phyloP scores from a whole-genome alignment of 225 moss, liverwort and hornwort species.

The Sphagnum tenellum region DNA sequence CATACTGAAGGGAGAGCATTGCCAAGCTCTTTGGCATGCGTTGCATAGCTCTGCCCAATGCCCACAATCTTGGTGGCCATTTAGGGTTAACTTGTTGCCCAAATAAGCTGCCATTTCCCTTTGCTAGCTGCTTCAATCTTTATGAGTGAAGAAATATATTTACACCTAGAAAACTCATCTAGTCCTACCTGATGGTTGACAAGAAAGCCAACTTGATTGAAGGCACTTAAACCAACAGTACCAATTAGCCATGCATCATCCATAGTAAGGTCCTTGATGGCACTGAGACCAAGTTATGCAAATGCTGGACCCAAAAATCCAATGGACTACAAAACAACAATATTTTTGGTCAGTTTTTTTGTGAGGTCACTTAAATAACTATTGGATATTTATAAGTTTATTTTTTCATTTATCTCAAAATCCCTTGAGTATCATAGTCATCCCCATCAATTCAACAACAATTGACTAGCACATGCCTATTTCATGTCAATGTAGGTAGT shows the following conservation, averaged over 20 bases:
- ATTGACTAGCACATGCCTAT: no score
- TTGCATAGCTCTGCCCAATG: slow-evolving; percentile 76
- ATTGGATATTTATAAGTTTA: no score
- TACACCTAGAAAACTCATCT: no score
- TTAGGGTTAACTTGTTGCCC: slow-evolving; percentile 69
- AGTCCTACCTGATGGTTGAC: slow-evolving; percentile 64
- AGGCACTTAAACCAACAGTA: slow-evolving; percentile 68
- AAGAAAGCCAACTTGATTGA: slow-evolving; percentile 85
- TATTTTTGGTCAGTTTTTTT: not conserved
- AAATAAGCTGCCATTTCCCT: slow-evolving; percentile 21
- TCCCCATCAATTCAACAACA: no score
- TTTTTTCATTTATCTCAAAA: no score
- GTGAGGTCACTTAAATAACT: no score
- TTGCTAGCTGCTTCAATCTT: not conserved
- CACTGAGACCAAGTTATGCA: slow-evolving; percentile 52
- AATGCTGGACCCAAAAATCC: slow-evolving; percentile 75
- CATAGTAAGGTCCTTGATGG: slow-evolving; percentile 45
- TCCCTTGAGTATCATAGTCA: no score
- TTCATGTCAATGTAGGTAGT: no score
- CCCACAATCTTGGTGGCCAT: slow-evolving; percentile 84
- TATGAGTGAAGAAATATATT: not conserved
- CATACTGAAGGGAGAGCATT: slow-evolving; percentile 50
- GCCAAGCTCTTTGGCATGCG: slow-evolving; percentile 69
- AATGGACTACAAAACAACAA: slow-evolving; percentile 36
- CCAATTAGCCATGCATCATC: slow-evolving; percentile 73